A percentile compares a stretch with the other conserved stretches of the same genome.
phyloP scores from a whole-genome alignment of 805 yeast species.

The Schizosaccharomyces cryophilus region DNA sequence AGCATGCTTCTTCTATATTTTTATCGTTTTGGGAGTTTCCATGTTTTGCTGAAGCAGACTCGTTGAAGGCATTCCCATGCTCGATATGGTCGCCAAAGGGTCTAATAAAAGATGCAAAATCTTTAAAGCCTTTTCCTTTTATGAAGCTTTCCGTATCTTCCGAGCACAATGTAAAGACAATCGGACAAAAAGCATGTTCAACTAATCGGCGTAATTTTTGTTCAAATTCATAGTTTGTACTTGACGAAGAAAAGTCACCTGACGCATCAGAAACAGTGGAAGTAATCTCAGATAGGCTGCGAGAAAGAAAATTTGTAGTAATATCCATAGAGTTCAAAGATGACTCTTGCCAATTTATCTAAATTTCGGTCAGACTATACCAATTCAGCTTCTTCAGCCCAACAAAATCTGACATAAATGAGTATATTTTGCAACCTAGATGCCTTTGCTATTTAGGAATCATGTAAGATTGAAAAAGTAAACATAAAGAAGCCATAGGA shows the following conservation, averaged over 20 bases:
- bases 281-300: background rate
- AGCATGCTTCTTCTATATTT: background rate
- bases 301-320: background rate
- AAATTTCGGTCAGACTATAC: too few species aligned
- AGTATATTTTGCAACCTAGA: too few species aligned
- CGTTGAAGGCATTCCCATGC: conserved; percentile 22
- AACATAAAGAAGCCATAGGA: too few species aligned
- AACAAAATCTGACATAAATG: too few species aligned
- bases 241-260: background rate
- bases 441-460: too few species aligned
- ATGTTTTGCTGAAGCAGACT: conserved; percentile 6
- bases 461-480: too few species aligned
- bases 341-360: too few species aligned
- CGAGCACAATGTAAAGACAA: conserved; percentile 26
- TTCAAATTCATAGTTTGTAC: background rate
- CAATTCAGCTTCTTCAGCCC: too few species aligned
- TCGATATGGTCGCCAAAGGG: conserved; percentile 33
- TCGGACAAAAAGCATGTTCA: conserved; percentile 15
- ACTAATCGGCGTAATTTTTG: background rate
- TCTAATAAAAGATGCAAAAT: conserved; percentile 24
- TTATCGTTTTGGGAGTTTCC: background rate
- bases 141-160: conserved; percentile 22
- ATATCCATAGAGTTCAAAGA: background rate
- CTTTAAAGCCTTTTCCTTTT: conserved; percentile 19
- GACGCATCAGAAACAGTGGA: background rate